Base-by-base conservation (phyloP, 1,284 basidiomycete species). In the Ustilago loliicola region DNA sequence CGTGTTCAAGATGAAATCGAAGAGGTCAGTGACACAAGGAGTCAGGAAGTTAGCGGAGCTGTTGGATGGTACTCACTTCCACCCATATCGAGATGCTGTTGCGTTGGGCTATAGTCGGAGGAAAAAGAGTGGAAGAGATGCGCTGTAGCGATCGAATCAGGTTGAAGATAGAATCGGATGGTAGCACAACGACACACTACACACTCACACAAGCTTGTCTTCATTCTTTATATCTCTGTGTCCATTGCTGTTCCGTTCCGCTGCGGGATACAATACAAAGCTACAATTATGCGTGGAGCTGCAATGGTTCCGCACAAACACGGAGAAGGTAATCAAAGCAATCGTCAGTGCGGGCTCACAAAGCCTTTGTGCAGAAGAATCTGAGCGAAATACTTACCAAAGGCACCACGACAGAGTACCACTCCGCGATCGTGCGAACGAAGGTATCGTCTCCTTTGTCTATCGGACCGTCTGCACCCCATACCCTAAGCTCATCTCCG, bases 401-500 rank as follows among this genome's bases (percentile, higher is more conserved):
- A 19, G 68, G 64, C 21, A 51, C 15, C 8, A 79, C 69, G n/a
- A 69, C 60, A 13, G 52, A 36, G 21, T 72, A 61, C 77, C 77
- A 79, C 51, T 79, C 77, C 7, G 69, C 68, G 1, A 79, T n/a
- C 0, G 69, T 72, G 1, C 68, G 34, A 32, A 75, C 75, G 48
- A 65, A 75, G 8, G 66, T 59, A 58, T 79, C 77, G 66, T 79
- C 77, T 3, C 77, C 77, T 25, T 66, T 64, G 34, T 79, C 77
- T 25, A 79, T 61, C 19, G 77, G 77, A 23, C 77, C 77, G 29
- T 79, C 77, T 7, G 77, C 65, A 6, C 77, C 77, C 77, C 77
- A 79, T 4, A 79, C 42, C 13, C 59, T 61, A 29, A 79, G n/a
- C 8, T 63, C 50, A 30, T 66, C 57, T 17, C 50, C 29, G 2